Percentiles rank a stretch among this genome's conserved stretches.
phyloP scores from a whole-genome alignment of 495 filamentous ascomycete genomes.

The Penicillium daleae region DNA sequence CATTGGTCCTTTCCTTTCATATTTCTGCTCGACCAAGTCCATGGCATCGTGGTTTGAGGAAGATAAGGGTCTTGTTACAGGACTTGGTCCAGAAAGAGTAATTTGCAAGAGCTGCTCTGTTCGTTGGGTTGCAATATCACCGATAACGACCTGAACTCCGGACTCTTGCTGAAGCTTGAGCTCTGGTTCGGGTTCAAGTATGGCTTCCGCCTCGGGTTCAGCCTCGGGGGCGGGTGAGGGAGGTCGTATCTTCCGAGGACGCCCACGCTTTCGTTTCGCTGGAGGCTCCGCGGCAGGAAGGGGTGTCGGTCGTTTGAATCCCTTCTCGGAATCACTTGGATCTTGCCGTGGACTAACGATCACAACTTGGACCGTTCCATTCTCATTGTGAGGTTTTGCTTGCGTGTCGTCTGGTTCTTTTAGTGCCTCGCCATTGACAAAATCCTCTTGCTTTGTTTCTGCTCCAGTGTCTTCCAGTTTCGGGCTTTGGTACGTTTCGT shows the following conservation, averaged over 20 bases:
- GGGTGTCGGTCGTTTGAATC: conserved; percentile 20
- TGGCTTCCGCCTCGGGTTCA: not conserved
- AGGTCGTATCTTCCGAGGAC: conserved; percentile 17
- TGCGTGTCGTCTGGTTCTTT: not conserved
- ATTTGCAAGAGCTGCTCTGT: not conserved
- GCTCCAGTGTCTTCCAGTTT: not conserved
- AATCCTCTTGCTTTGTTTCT: not conserved
- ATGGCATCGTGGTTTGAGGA: not conserved
- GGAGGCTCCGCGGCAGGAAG: conserved; percentile 21
- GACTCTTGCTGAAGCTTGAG: not conserved
- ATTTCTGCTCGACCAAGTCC: not conserved
- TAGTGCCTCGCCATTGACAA: not conserved
- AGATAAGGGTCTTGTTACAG: not conserved
- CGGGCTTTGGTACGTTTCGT: not conserved
- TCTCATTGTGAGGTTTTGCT: not conserved
- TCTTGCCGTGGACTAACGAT: conserved; percentile 19
- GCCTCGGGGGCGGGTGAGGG: not conserved
- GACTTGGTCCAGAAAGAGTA: not conserved
- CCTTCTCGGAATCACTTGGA: not conserved
- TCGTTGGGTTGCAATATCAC: not conserved
- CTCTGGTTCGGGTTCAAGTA: not conserved
- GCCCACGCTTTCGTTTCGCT: conserved; percentile 26
- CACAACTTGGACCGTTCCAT: conserved; percentile 20
- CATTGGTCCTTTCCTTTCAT: not conserved
- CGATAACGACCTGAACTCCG: not conserved